These are phyloP conservation scores for Prosopis cineraria DNA, from an alignment of 306 rosid genomes.

Conservation along the genomic window DNA sequence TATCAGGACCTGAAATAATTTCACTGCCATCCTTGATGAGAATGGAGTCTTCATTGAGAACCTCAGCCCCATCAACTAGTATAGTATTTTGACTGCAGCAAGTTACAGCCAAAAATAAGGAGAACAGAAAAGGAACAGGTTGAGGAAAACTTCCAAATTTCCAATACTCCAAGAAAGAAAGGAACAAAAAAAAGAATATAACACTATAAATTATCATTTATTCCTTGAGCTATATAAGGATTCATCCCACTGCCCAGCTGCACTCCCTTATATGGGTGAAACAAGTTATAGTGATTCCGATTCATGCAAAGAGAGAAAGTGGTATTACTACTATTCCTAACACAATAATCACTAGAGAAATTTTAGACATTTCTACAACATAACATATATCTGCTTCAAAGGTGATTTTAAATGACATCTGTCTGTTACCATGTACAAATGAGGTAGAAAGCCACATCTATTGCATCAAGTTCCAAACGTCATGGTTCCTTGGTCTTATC, in stretches of 20 bases:
- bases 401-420: conserved; percentile 14
- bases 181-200: neutral
- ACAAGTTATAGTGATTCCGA: conserved; percentile 18
- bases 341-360: conserved; percentile 2
- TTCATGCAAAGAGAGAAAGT: conserved; percentile 27
- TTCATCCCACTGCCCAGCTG: neutral
- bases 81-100: conserved; percentile 57
- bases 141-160: conserved; percentile 4
- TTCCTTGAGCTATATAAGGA: conserved; percentile 5
- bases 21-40: conserved; percentile 73
- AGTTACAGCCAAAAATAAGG: conserved; percentile 21
- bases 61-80: conserved; percentile 61
- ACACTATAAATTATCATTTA: conserved; percentile 1
- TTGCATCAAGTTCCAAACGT: neutral
- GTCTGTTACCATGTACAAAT: neutral
- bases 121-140: neutral
- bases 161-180: conserved; percentile 4
- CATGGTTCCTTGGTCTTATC: conserved; percentile 18
- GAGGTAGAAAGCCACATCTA: neutral
- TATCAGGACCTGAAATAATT: conserved; percentile 63
- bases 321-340: conserved; percentile 6
- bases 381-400: conserved; percentile 17
- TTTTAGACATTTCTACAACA: neutral
- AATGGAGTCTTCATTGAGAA: conserved; percentile 46
- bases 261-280: conserved; percentile 15